Percentiles rank a stretch among this genome's conserved stretches.
phyloP scores from a whole-genome alignment of 176 grass and related monocot species.

The Lolium multiflorum region DNA sequence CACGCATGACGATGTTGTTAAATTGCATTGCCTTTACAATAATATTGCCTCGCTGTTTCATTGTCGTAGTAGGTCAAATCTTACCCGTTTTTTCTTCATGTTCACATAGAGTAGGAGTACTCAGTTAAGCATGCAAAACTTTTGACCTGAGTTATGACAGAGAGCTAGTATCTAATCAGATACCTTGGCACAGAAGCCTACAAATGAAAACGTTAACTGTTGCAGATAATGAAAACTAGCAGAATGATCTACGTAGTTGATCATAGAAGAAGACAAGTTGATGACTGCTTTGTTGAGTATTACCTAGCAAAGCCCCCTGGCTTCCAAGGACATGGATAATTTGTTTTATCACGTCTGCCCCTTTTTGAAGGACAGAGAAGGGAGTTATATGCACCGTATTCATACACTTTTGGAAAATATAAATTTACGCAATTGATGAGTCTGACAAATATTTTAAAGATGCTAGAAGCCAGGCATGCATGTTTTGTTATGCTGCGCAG shows the following conservation, averaged over 20 bases:
- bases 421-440: slow-evolving; percentile 30
- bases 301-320: slow-evolving; percentile 19
- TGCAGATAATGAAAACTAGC: not conserved
- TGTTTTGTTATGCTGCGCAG: not conserved
- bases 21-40: not conserved
- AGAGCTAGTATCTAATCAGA: slow-evolving; percentile 30
- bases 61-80: not conserved
- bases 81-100: not conserved
- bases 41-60: not conserved
- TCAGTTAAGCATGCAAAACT: not conserved
- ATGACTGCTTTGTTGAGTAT: slow-evolving; percentile 42
- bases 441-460: slow-evolving; percentile 10
- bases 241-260: not conserved
- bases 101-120: not conserved
- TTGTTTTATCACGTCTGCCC: not conserved
- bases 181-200: slow-evolving; percentile 37
- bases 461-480: slow-evolving; percentile 15
- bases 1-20: not conserved
- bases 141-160: not conserved
- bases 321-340: slow-evolving; percentile 39
- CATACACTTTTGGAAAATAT: slow-evolving; percentile 38
- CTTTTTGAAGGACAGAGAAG: not conserved
- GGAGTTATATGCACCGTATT: not conserved
- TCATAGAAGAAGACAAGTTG: slow-evolving; percentile 25
- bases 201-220: slow-evolving; percentile 14